Percentiles rank a stretch among this genome's conserved stretches.
These are phyloP conservation scores for Coelastrella sp. DNA, from an alignment of 139 green algal species.

Conservation along the genomic window DNA sequence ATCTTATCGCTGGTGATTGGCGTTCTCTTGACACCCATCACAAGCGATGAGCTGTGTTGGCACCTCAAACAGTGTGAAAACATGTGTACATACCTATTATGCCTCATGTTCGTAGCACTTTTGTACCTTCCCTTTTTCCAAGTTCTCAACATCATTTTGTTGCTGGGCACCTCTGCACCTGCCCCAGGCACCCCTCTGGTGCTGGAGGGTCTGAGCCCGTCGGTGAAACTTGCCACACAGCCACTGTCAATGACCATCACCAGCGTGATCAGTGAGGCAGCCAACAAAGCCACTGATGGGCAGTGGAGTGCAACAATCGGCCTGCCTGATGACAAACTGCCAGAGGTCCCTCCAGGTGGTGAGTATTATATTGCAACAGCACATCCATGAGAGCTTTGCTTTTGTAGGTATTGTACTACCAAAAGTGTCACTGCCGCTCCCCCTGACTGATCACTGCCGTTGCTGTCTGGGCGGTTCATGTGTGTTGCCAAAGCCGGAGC, in stretches of 20 bases:
- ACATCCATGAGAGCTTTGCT: neutral
- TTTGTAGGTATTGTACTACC: neutral
- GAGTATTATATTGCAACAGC: conserved; percentile 1
- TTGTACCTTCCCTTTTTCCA: too few species aligned
- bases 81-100: too few species aligned
- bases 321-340: conserved; percentile 50
- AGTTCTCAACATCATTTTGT: too few species aligned
- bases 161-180: neutral
- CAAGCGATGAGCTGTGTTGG: too few species aligned
- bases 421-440: neutral
- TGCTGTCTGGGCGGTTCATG: neutral
- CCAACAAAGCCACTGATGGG: conserved; percentile 51
- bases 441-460: neutral
- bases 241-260: conserved; percentile 46
- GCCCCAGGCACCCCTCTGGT: conserved; percentile 51
- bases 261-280: conserved; percentile 39
- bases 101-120: too few species aligned
- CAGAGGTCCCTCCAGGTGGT: conserved; percentile 69
- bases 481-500: neutral
- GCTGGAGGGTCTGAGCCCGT: conserved; percentile 9
- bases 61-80: too few species aligned
- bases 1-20: too few species aligned
- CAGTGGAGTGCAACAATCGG: conserved; percentile 54
- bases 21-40: too few species aligned
- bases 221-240: conserved; percentile 36